Conservation (phyloP, 257 asterid species). For the Solanum dulcamara region DNA sequence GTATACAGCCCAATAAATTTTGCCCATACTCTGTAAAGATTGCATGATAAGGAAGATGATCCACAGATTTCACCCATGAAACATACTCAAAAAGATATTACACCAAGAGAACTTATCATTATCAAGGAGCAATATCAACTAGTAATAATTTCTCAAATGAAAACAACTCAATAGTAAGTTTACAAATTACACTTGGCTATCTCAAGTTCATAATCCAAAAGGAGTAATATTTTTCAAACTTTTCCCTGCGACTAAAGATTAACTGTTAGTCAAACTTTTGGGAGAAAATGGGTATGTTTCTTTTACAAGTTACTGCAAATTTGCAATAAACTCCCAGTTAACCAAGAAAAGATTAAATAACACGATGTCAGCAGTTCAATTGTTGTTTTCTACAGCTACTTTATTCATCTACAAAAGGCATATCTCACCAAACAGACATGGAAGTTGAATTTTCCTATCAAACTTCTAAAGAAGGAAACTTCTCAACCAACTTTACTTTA, state of each 20-base stretch:
- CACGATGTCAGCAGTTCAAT: background rate
- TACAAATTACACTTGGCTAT: background rate
- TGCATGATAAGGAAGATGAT: background rate
- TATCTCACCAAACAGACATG: background rate
- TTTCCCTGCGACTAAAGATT: background rate
- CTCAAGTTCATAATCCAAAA: background rate
- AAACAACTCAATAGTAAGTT: background rate
- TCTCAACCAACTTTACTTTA: background rate
- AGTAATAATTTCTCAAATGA: background rate
- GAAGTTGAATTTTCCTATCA: background rate
- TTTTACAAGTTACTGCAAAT: background rate
- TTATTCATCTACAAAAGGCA: background rate
- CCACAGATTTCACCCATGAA: background rate
- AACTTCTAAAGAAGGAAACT: background rate
- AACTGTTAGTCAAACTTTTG: background rate
- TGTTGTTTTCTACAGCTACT: background rate
- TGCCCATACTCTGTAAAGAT: slow-evolving; percentile 8
- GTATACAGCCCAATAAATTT: slow-evolving; percentile 1
- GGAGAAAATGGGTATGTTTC: background rate
- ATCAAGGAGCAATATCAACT: background rate
- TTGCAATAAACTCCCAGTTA: background rate
- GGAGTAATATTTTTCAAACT: background rate
- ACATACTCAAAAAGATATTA: background rate
- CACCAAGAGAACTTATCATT: background rate
- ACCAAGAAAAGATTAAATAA: background rate